Conservation (phyloP, 805 yeast genomes). For the Candida palmyrensis region DNA sequence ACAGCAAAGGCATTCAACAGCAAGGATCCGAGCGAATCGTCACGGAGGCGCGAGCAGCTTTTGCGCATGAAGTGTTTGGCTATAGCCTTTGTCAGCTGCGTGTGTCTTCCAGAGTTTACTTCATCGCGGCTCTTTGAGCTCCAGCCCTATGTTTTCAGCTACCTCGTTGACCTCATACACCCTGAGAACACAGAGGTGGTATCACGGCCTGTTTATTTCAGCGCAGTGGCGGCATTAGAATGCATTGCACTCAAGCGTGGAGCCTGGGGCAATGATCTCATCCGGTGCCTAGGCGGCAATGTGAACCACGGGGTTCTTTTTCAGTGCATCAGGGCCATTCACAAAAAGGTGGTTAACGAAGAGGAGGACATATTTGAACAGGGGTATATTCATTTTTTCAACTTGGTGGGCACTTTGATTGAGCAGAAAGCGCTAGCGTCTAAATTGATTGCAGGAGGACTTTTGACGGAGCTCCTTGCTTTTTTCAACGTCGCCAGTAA, state of each 20-base stretch:
- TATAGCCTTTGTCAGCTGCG: conserved; percentile 56
- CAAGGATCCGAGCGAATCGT: conserved; percentile 43
- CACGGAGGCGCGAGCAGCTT: conserved; percentile 52
- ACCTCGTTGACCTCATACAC: conserved; percentile 66
- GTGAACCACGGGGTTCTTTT: conserved; percentile 80
- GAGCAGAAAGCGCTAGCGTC: conserved; percentile 47
- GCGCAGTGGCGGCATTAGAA: conserved; percentile 64
- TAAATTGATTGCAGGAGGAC: conserved; percentile 68
- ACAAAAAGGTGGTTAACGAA: conserved; percentile 43
- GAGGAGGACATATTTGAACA: conserved; percentile 25
- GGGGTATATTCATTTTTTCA: conserved; percentile 53
- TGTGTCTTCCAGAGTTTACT: conserved; percentile 52
- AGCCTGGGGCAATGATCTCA: conserved; percentile 69
- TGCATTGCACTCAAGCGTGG: conserved; percentile 57
- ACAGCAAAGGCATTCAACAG: conserved; percentile 70
- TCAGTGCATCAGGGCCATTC: conserved; percentile 63
- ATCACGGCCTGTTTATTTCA: conserved; percentile 48
- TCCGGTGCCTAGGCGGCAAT: conserved; percentile 77
- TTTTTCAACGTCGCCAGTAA: conserved; percentile 51
- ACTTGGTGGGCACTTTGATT: conserved; percentile 56
- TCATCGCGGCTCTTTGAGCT: conserved; percentile 64
- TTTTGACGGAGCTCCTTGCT: conserved; percentile 59
- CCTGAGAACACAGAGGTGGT: conserved; percentile 50
- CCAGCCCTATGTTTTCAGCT: conserved; percentile 64
- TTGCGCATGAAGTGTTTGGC: conserved; percentile 63